These are phyloP conservation scores for Globisporangium irregulare DNA, from an alignment of 352 stramenopile species.

Conservation along the genomic window DNA sequence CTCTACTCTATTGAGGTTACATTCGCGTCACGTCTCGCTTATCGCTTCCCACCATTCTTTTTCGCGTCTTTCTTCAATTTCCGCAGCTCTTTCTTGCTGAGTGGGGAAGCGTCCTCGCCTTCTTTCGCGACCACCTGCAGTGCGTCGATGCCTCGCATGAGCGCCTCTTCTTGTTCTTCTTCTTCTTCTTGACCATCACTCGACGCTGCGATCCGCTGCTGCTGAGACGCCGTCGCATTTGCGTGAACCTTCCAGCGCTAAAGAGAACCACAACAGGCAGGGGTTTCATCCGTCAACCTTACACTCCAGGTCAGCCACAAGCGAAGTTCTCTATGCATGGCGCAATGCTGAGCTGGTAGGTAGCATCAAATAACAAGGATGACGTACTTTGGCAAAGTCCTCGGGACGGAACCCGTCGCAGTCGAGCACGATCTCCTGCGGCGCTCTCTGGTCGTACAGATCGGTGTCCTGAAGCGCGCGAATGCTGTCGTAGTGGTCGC, in stretches of 20 bases:
- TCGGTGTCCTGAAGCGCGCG: constrained; percentile 41
- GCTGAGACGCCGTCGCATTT: not conserved
- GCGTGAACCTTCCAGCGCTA: constrained; percentile 18
- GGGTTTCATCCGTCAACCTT: not conserved
- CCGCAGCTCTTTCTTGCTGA: constrained; percentile 52
- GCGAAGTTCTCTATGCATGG: constrained; percentile 5
- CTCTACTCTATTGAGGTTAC: not conserved
- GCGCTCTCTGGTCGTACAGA: constrained; percentile 26
- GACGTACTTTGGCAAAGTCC: constrained; percentile 54
- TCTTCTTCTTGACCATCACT: not conserved
- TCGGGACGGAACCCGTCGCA: constrained; percentile 54
- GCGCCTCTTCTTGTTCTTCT: not conserved
- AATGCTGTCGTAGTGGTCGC: constrained; percentile 85
- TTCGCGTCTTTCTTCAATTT: constrained; percentile 26
- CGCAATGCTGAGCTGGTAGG: not conserved
- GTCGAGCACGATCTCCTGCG: constrained; percentile 49
- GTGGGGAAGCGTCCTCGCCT: constrained; percentile 9
- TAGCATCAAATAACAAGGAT: constrained; percentile 8
- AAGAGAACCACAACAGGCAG: not conserved
- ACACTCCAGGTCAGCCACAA: not conserved
- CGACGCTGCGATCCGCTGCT: constrained; percentile 3
- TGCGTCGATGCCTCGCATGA: constrained; percentile 3
- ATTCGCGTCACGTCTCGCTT: not conserved
- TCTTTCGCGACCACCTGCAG: constrained; percentile 5
- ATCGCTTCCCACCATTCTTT: constrained; percentile 5